phyloP scores from a whole-genome alignment of 352 stramenopile species.

The Phytopythium ostracodes region DNA sequence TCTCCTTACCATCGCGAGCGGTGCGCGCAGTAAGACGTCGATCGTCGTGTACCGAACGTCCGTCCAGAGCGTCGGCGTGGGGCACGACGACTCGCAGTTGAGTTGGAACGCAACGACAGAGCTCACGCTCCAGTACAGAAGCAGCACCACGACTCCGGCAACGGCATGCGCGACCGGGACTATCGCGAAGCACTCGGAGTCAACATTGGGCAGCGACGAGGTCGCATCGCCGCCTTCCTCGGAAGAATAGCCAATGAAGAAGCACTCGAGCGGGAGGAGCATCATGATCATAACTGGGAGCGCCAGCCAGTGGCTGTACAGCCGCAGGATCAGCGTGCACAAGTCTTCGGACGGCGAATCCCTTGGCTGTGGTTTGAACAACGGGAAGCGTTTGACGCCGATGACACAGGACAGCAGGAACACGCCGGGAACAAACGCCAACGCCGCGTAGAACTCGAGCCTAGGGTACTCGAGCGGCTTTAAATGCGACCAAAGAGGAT shows the following conservation, averaged over 20 bases:
- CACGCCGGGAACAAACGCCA: constrained; percentile 31
- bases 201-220: constrained; percentile 18
- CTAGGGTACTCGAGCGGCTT: constrained; percentile 28
- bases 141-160: constrained; percentile 18
- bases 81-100: constrained; percentile 50
- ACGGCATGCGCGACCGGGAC: constrained; percentile 23
- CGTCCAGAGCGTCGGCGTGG: constrained; percentile 53
- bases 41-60: constrained; percentile 43
- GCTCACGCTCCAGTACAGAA: constrained; percentile 28
- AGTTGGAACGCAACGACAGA: constrained; percentile 45
- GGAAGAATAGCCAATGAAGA: constrained; percentile 39
- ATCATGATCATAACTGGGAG: constrained; percentile 46
- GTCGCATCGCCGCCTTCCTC: constrained; percentile 3
- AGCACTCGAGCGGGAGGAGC: constrained; percentile 52
- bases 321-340: constrained; percentile 39
- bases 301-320: constrained; percentile 52
- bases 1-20: constrained; percentile 41
- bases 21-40: constrained; percentile 30
- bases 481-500: constrained; percentile 46
- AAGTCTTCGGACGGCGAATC: constrained; percentile 37
- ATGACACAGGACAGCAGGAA: constrained; percentile 27
- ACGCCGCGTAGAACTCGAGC: constrained; percentile 32
- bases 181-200: constrained; percentile 34
- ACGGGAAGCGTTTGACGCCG: constrained; percentile 43
- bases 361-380: constrained; percentile 63